phyloP scores from a whole-genome alignment of 352 stramenopile genomes.

The Globisporangium abappressorium region DNA sequence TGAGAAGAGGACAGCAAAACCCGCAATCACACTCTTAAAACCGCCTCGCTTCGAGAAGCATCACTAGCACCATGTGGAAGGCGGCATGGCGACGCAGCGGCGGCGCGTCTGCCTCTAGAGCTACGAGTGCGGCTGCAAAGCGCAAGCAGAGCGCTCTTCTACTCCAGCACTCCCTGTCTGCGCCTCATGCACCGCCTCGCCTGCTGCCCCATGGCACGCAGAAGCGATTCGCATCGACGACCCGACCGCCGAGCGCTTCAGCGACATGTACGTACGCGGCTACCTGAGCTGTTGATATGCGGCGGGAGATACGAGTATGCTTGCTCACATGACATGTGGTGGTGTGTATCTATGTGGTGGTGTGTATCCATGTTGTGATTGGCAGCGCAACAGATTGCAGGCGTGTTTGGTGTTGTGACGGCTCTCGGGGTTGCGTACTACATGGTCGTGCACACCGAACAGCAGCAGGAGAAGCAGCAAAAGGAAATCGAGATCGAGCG shows the following conservation, averaged over 20 bases:
- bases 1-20: background rate
- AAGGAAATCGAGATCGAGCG: conserved; percentile 62
- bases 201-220: background rate
- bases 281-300: background rate
- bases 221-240: conserved; percentile 9
- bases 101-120: background rate
- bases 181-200: too few species aligned
- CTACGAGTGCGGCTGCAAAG: background rate
- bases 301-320: background rate
- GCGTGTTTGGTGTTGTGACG: conserved; percentile 25
- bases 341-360: background rate
- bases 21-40: background rate
- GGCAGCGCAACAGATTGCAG: conserved; percentile 19
- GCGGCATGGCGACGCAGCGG: conserved; percentile 3
- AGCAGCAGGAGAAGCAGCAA: conserved; percentile 53
- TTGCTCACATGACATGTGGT: background rate
- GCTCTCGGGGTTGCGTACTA: conserved; percentile 47
- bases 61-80: conserved; percentile 12
- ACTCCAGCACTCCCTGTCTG: background rate
- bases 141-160: background rate
- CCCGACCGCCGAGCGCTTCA: background rate
- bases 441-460: conserved; percentile 37
- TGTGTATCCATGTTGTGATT: background rate
- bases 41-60: conserved; percentile 7
- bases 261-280: conserved; percentile 9